Evolutionary conservation across 2,329 filamentous ascomycete genomes (phyloP).

Genomic region (Plenodomus tracheiphilus): DNA sequence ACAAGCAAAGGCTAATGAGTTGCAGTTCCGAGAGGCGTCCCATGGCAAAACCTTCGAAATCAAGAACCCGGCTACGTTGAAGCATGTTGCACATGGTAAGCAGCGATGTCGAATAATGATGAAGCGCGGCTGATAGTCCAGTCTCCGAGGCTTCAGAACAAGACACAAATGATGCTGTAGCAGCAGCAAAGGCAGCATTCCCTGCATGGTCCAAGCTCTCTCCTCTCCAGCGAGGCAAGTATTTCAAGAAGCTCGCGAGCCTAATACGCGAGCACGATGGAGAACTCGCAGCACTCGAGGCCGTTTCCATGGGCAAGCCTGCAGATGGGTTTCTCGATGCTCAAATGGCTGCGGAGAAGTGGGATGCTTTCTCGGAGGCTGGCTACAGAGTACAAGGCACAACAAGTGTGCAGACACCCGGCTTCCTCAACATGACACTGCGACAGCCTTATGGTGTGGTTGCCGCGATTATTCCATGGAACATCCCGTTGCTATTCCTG

Average conservation of each 20-base stretch:
- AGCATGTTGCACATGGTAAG: constrained; percentile 77
- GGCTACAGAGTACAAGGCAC: constrained; percentile 75
- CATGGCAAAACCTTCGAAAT: constrained; percentile 61
- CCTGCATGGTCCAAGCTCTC: constrained; percentile 68
- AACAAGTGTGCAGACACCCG: constrained; percentile 62
- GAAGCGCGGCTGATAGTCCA: constrained; percentile 34
- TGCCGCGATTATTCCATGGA: constrained; percentile 75
- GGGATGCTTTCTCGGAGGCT: constrained; percentile 76
- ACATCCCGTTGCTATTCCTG: constrained; percentile 34
- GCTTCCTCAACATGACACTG: constrained; percentile 66
- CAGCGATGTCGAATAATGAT: not conserved
- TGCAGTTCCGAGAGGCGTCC: constrained; percentile 35
- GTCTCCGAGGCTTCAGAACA: constrained; percentile 40
- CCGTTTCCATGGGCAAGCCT: constrained; percentile 83
- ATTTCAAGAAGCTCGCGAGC: constrained; percentile 65
- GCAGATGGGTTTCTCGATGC: constrained; percentile 78
- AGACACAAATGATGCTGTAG: constrained; percentile 71
- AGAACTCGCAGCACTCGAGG: constrained; percentile 78
- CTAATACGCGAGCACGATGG: constrained; percentile 82
- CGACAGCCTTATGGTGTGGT: constrained; percentile 78
- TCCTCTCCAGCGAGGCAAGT: constrained; percentile 28
- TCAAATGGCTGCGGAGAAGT: constrained; percentile 76
- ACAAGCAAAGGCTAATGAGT: constrained; percentile 4
- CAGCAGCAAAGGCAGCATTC: constrained; percentile 67
- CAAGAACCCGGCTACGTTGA: constrained; percentile 78